phyloP scores from a whole-genome alignment of 345 rosid species.

The Eucalyptus pauciflora region DNA sequence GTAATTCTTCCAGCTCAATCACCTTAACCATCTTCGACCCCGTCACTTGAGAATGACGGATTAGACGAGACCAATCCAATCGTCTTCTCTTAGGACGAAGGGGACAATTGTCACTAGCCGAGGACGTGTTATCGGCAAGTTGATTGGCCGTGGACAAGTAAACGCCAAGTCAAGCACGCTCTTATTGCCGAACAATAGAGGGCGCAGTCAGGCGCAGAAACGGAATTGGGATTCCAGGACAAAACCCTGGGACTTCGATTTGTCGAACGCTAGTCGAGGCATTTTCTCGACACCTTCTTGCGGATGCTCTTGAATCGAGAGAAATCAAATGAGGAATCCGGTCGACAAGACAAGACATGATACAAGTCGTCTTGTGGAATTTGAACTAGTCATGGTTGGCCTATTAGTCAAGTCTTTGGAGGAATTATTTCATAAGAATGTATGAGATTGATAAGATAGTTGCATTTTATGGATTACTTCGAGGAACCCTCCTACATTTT shows the following conservation, averaged over 20 bases:
- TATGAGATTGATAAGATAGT: background rate
- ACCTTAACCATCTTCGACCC: background rate
- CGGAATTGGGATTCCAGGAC: background rate
- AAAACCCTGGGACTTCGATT: background rate
- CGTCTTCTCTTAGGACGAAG: background rate
- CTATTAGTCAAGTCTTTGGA: background rate
- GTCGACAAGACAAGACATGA: background rate
- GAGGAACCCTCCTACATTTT: background rate
- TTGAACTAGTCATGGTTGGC: background rate
- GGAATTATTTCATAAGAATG: background rate
- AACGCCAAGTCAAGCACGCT: background rate
- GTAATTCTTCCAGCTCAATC: no score
- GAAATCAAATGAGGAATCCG: background rate
- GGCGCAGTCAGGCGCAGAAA: background rate
- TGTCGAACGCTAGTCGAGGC: background rate
- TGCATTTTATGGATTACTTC: background rate
- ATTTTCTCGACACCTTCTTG: background rate
- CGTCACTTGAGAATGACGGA: fast-evolving
- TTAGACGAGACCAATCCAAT: background rate
- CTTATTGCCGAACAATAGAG: background rate
- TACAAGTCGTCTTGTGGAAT: background rate
- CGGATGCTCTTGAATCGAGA: background rate
- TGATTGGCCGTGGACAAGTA: background rate
- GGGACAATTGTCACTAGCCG: background rate
- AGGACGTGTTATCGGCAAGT: background rate